Percentiles rank a stretch among this genome's conserved stretches.
Evolutionary conservation across 2,329 filamentous ascomycete genomes (phyloP).

Genomic region (Neonectria punicea): DNA sequence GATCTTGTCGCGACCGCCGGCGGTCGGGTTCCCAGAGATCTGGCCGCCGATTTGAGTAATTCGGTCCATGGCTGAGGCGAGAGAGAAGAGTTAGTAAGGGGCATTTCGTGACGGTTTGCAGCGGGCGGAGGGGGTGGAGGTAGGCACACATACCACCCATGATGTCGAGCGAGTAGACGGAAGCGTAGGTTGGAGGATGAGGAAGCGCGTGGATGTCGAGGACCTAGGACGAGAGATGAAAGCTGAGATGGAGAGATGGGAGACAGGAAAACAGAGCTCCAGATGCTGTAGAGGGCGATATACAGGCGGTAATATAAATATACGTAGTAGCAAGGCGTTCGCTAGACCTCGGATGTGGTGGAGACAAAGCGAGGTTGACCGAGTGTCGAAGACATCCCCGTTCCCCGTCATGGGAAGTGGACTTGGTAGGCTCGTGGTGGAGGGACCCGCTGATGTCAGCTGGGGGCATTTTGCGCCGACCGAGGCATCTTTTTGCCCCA

Average conservation of each 20-base stretch:
- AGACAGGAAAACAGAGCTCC: constrained; percentile 4
- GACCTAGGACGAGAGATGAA: neutral
- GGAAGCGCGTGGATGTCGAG: neutral
- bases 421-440: constrained; percentile 9
- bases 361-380: constrained; percentile 30
- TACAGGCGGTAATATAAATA: constrained; percentile 37
- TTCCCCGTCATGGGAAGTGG: constrained; percentile 18
- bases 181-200: neutral
- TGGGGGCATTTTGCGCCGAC: constrained; percentile 35
- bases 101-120: neutral
- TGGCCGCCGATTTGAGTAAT: constrained; percentile 71
- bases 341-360: constrained; percentile 44
- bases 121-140: neutral
- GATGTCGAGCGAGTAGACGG: constrained; percentile 31
- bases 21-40: constrained; percentile 68
- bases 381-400: constrained; percentile 19
- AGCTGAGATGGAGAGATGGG: constrained; percentile 1
- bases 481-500: constrained; percentile 47
- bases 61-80: constrained; percentile 63
- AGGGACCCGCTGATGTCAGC: constrained; percentile 42
- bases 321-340: constrained; percentile 14
- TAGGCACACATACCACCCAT: constrained; percentile 52
- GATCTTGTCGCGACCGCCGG: constrained; percentile 64
- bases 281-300: constrained; percentile 1
- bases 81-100: constrained; percentile 20